Evolutionary conservation across 2,329 filamentous ascomycete genomes (phyloP).

Genomic region (Saccharata proteae): DNA sequence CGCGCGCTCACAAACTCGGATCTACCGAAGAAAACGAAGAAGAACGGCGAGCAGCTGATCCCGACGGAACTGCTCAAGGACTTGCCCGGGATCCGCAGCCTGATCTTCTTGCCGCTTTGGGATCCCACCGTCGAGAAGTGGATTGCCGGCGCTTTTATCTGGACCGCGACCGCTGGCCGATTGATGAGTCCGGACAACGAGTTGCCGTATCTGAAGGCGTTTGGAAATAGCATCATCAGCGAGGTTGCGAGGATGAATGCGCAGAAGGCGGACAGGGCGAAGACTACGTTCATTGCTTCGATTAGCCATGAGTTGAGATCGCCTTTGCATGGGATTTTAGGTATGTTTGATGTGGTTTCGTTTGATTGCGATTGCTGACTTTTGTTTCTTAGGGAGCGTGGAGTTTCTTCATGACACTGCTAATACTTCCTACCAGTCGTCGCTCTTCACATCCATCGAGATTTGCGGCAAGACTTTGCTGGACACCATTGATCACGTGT

Average conservation of each 20-base stretch:
- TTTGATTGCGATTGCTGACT: not conserved
- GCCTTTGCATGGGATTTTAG: conserved; percentile 7
- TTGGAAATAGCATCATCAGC: conserved; percentile 41
- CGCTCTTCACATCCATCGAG: conserved; percentile 16
- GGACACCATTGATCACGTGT: conserved; percentile 24
- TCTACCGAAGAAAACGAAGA: conserved; percentile 10
- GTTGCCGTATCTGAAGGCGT: conserved; percentile 6
- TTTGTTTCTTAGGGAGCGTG: conserved; percentile 4
- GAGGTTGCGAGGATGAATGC: conserved; percentile 44
- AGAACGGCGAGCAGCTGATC: conserved; percentile 17
- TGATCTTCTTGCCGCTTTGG: conserved; percentile 8
- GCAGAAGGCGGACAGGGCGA: conserved; percentile 26
- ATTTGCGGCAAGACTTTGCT: conserved; percentile 30
- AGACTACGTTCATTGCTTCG: conserved; percentile 29
- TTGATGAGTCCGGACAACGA: conserved; percentile 8
- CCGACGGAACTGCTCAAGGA: conserved; percentile 21
- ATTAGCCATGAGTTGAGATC: conserved; percentile 25
- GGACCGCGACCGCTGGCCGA: conserved; percentile 6
- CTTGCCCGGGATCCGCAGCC: conserved; percentile 9
- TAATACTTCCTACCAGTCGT: conserved; percentile 3
- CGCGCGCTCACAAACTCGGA: conserved; percentile 1
- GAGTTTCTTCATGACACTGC: conserved; percentile 12
- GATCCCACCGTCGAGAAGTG: conserved; percentile 7
- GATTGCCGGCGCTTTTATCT: conserved; percentile 7
- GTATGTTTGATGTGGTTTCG: no score